Evolutionary conservation across 1,284 basidiomycete species (phyloP).

Genomic region (Trichosporon sp.): DNA sequence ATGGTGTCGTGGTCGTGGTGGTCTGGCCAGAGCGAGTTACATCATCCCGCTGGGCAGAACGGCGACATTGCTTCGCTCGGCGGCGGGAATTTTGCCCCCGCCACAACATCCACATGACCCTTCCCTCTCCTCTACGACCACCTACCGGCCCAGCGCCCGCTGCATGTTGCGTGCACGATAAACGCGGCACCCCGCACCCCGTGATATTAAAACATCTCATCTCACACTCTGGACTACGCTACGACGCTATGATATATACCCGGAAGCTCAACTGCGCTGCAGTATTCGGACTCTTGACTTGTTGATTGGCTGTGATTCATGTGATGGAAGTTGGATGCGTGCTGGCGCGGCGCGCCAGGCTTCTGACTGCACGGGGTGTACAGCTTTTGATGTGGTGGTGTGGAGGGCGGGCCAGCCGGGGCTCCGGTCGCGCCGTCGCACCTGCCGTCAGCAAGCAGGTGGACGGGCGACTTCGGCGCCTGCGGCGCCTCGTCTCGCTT

Average conservation of each 20-base stretch:
- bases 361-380: neutral
- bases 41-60: neutral
- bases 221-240: neutral
- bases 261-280: neutral
- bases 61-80: too few species aligned
- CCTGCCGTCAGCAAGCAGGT: too few species aligned
- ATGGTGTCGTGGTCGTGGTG: neutral
- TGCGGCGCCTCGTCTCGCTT: neutral
- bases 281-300: neutral
- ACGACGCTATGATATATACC: slow-evolving; percentile 2
- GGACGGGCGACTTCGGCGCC: neutral
- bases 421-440: neutral
- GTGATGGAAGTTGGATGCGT: neutral
- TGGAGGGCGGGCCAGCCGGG: neutral
- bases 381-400: neutral
- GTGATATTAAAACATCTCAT: neutral
- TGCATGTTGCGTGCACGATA: neutral
- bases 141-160: too few species aligned
- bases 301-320: neutral
- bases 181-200: neutral
- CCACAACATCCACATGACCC: neutral
- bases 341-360: neutral
- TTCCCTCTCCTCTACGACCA: neutral
- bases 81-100: slow-evolving; percentile 2
- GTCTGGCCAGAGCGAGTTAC: too few species aligned